phyloP scores from a whole-genome alignment of 2,329 filamentous ascomycete species.

The Ceratocystis variospora region DNA sequence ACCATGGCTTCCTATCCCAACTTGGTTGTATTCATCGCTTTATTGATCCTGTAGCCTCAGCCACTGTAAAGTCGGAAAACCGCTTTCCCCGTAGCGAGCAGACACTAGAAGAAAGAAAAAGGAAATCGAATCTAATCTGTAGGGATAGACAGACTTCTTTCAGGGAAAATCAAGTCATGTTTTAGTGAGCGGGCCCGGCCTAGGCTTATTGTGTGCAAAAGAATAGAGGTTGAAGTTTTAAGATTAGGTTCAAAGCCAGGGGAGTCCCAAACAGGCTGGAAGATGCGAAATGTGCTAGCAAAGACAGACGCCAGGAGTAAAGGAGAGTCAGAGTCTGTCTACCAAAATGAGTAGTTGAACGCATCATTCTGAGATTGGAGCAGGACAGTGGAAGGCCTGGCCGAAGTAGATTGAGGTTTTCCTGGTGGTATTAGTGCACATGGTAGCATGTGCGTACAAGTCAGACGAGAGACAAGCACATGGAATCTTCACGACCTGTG shows the following conservation, averaged over 20 bases:
- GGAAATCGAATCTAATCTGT: background rate
- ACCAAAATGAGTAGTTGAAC: background rate
- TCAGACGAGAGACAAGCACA: background rate
- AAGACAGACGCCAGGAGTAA: background rate
- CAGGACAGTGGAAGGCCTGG: background rate
- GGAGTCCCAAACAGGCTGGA: background rate
- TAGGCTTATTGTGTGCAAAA: background rate
- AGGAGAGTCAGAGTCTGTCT: background rate
- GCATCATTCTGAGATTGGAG: background rate
- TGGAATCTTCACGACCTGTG: background rate
- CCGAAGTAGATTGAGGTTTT: background rate
- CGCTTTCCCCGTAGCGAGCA: background rate
- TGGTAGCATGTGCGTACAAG: background rate
- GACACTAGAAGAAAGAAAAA: background rate
- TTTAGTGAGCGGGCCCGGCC: background rate
- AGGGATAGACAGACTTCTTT: background rate
- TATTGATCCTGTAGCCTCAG: background rate
- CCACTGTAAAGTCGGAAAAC: background rate
- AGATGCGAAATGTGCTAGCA: constrained; percentile 3
- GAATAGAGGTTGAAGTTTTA: background rate
- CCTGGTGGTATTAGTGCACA: background rate
- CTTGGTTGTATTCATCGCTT: background rate
- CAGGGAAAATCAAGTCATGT: background rate
- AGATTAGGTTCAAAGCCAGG: background rate
- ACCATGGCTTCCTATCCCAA: background rate